Conservation (phyloP, 2,329 filamentous ascomycete genomes). For the Diaporthe helianthi region DNA sequence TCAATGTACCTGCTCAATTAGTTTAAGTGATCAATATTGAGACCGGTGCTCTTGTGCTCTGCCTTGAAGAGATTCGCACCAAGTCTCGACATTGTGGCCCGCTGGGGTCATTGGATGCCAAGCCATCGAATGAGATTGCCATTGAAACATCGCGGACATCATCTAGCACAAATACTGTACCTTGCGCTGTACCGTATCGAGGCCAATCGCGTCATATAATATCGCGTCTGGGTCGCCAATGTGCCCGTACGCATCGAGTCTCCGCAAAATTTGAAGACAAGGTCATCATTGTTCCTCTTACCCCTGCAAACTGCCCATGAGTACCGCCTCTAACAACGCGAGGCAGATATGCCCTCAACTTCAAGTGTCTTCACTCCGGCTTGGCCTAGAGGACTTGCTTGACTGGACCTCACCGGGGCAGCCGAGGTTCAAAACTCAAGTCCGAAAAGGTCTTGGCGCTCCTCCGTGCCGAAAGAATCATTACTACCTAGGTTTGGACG, state of each 20-base stretch:
- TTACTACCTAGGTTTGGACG: conserved; percentile 57
- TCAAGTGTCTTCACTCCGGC: conserved; percentile 42
- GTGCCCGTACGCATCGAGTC: conserved; percentile 42
- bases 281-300: conserved; percentile 33
- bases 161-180: too few species aligned
- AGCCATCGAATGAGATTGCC: neutral
- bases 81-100: neutral
- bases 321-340: too few species aligned
- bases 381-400: conserved; percentile 50
- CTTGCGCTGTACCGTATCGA: conserved; percentile 28
- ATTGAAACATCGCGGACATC: neutral
- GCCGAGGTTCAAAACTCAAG: conserved; percentile 56
- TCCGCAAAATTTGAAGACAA: conserved; percentile 44
- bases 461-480: conserved; percentile 61
- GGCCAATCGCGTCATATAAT: conserved; percentile 49
- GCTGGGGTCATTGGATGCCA: neutral
- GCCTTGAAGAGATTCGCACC: neutral
- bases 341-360: conserved; percentile 49
- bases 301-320: conserved; percentile 1
- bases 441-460: conserved; percentile 54
- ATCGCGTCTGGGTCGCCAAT: conserved; percentile 47
- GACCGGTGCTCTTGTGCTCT: too few species aligned
- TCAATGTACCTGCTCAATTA: neutral
- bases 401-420: conserved; percentile 60
- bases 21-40: neutral